Conservation (phyloP, 305 asterid species). For the Coffea humblotiana region DNA sequence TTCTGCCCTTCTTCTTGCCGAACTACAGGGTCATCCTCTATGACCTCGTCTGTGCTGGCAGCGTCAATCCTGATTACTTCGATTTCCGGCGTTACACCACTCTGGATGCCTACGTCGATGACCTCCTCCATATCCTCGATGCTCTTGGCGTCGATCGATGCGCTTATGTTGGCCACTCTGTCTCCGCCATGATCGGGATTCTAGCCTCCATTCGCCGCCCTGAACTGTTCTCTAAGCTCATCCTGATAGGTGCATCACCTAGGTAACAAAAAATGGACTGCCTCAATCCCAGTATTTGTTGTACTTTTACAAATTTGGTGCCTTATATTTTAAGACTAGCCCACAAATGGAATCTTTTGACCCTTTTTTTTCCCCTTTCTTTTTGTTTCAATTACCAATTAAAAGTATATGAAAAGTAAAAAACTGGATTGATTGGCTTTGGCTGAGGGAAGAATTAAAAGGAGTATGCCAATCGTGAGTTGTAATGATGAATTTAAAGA, state of each 20-base stretch:
- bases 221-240: conserved; percentile 46
- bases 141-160: conserved; percentile 36
- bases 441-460: conserved; percentile 12
- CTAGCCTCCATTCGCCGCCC: conserved; percentile 55
- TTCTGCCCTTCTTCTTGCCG: conserved; percentile 35
- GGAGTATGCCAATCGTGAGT: background rate
- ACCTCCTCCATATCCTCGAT: conserved; percentile 39
- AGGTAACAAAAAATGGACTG: conserved; percentile 25
- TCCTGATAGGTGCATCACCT: conserved; percentile 49
- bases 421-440: conserved; percentile 9
- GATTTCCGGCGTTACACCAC: conserved; percentile 46
- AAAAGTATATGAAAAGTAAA: conserved; percentile 3
- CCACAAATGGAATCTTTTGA: conserved; percentile 24
- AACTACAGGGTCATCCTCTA: conserved; percentile 38
- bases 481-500: conserved; percentile 10
- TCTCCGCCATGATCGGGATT: conserved; percentile 53
- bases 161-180: conserved; percentile 47
- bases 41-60: conserved; percentile 54
- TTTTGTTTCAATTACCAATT: conserved; percentile 20
- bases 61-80: conserved; percentile 52
- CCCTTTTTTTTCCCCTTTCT: background rate
- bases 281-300: background rate
- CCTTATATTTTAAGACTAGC: background rate
- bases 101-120: conserved; percentile 46
- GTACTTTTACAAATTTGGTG: background rate